These are phyloP conservation scores for Suillus weaverae DNA, from an alignment of 768 basidiomycete species.

Conservation along the genomic window DNA sequence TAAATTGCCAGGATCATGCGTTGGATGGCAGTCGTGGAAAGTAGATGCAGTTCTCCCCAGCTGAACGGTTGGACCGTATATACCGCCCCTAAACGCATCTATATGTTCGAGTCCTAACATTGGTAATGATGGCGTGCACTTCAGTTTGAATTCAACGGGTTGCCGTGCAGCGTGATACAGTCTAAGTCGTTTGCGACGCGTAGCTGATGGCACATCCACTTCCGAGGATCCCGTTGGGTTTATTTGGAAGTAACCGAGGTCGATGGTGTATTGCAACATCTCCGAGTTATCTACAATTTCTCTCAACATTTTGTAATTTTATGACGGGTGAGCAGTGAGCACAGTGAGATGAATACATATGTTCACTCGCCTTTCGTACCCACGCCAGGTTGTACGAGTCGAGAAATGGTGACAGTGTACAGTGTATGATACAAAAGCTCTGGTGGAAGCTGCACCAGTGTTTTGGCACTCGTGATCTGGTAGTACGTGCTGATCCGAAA, in stretches of 20 bases:
- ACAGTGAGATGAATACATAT: constrained; percentile 2
- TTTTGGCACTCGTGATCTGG: constrained; percentile 4
- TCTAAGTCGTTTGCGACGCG: constrained; percentile 42
- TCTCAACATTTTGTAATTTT: constrained; percentile 43
- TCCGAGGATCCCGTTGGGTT: constrained; percentile 26
- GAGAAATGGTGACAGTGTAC: constrained; percentile 32
- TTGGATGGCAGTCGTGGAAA: constrained; percentile 32
- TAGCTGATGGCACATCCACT: constrained; percentile 34
- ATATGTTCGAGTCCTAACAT: constrained; percentile 41
- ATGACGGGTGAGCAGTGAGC: background rate
- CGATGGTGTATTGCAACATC: constrained; percentile 47
- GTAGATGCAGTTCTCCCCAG: constrained; percentile 47
- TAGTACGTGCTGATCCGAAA: background rate
- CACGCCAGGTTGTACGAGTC: constrained; percentile 36
- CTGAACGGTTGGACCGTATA: constrained; percentile 48
- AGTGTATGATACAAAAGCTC: constrained; percentile 42
- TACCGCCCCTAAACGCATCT: constrained; percentile 51
- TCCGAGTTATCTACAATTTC: constrained; percentile 44
- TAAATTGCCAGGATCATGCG: constrained; percentile 2
- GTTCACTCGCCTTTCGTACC: constrained; percentile 32
- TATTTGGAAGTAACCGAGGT: constrained; percentile 49
- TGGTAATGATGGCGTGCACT: constrained; percentile 39
- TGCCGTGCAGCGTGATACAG: constrained; percentile 52
- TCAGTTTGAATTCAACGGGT: constrained; percentile 39
- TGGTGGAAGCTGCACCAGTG: constrained; percentile 34